Percentiles rank a stretch among this genome's conserved stretches.
phyloP scores from a whole-genome alignment of 2,329 filamentous ascomycete genomes.

The Xylariaceae sp. region DNA sequence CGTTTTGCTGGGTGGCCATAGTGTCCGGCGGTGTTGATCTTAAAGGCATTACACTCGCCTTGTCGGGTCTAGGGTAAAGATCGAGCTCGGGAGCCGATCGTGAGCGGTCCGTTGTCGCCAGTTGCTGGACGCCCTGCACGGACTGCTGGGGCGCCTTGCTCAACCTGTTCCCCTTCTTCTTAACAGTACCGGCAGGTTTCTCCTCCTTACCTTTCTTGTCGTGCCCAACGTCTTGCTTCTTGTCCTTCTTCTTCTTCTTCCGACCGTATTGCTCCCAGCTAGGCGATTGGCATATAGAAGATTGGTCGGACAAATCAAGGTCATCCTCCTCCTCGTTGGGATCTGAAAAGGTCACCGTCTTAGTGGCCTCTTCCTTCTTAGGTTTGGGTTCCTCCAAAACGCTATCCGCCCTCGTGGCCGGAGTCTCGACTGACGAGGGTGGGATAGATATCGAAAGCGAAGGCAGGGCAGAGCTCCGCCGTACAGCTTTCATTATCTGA shows the following conservation, averaged over 20 bases:
- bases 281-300: slow-evolving; percentile 62
- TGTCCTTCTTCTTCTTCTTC: slow-evolving; percentile 53
- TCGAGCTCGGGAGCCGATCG: slow-evolving; percentile 33
- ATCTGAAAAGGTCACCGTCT: slow-evolving; percentile 46
- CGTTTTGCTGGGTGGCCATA: slow-evolving; percentile 22
- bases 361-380: slow-evolving; percentile 37
- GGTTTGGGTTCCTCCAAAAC: slow-evolving; percentile 19
- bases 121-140: slow-evolving; percentile 27
- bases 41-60: slow-evolving; percentile 21
- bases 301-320: slow-evolving; percentile 45
- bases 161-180: slow-evolving; percentile 42
- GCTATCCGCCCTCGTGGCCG: slow-evolving; percentile 23
- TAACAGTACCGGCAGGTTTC: slow-evolving; percentile 42
- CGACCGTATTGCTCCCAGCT: slow-evolving; percentile 62
- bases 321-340: slow-evolving; percentile 37
- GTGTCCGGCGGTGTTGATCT: slow-evolving; percentile 14
- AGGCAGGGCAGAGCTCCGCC: slow-evolving; percentile 36
- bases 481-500: slow-evolving; percentile 40
- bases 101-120: slow-evolving; percentile 32
- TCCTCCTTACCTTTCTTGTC: slow-evolving; percentile 46
- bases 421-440: slow-evolving; percentile 28
- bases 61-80: slow-evolving; percentile 20
- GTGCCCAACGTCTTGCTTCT: slow-evolving; percentile 45
- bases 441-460: slow-evolving; percentile 39
- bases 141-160: slow-evolving; percentile 41